These are phyloP conservation scores for Westerdykella ornata DNA, from an alignment of 2,329 filamentous ascomycete genomes.

Conservation along the genomic window DNA sequence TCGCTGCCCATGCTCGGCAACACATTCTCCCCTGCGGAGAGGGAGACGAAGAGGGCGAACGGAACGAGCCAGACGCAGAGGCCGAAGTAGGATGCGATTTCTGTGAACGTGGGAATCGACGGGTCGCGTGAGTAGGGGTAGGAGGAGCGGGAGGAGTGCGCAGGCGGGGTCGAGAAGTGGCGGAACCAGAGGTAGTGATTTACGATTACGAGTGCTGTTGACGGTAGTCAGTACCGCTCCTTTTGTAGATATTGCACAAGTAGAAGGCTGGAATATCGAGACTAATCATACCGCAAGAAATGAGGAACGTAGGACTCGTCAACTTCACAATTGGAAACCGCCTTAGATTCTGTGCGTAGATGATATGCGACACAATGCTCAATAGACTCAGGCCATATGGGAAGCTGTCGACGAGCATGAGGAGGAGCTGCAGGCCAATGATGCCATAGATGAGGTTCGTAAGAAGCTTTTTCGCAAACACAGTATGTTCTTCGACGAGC, in stretches of 20 bases:
- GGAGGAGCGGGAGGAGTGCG: slow-evolving; percentile 47
- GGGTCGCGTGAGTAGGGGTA: slow-evolving; percentile 56
- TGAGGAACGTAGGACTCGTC: slow-evolving; percentile 76
- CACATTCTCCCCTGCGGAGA: slow-evolving; percentile 92
- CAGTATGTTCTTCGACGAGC: slow-evolving; percentile 95
- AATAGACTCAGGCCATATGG: slow-evolving; percentile 67
- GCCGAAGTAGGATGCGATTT: slow-evolving; percentile 94
- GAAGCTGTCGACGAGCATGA: slow-evolving; percentile 78
- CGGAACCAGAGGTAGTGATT: slow-evolving; percentile 97
- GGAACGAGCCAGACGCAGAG: slow-evolving; percentile 95
- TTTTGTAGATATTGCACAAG: not conserved
- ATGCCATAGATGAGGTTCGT: slow-evolving; percentile 77
- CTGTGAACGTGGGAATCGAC: slow-evolving; percentile 72
- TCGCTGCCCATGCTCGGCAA: slow-evolving; percentile 85
- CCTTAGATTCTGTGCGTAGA: slow-evolving; percentile 84
- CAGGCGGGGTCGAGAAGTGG: slow-evolving; percentile 65
- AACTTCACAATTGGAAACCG: slow-evolving; percentile 73
- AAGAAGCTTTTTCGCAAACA: slow-evolving; percentile 81
- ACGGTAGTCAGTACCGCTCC: not conserved
- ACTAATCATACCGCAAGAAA: slow-evolving; percentile 63
- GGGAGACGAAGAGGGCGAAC: slow-evolving; percentile 87
- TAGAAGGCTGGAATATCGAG: not conserved
- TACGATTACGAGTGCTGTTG: slow-evolving; percentile 65
- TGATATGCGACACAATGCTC: slow-evolving; percentile 70
- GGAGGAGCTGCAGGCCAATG: slow-evolving; percentile 64